Base-by-base conservation (phyloP, 768 basidiomycete species). In the Termitomyces eurrhizus region DNA sequence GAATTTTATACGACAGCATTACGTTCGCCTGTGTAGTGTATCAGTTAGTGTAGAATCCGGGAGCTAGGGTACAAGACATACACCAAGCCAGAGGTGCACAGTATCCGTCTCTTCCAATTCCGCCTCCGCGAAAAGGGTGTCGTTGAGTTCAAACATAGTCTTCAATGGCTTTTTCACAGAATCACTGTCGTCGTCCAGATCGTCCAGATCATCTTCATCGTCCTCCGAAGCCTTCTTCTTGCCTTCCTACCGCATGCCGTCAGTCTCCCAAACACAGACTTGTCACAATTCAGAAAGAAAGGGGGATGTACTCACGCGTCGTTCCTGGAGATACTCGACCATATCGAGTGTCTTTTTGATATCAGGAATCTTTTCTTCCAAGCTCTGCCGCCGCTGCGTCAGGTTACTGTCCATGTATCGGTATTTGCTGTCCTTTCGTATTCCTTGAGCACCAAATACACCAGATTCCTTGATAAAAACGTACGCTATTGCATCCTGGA, bases 361-460 rank as follows among this genome's bases (percentile, higher is more conserved):
- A 72, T 99, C 97, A 0, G 96, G 95, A 41, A 98, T 95, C 80
- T 99, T 98, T 62, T 93, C 91, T 66, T 95, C 90, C 5, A 98
- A 80, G 18, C 89, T 85, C 55, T 81, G 81, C 56, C 90, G 81
- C 50, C 95, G 83, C 68, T 93, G 89, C 7, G 86, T 78, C 53
- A 95, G 78, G 70, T 86, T 95, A 16, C 85, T 77, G 66, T 98
- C 96, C 96, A 99, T 98, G 76, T 96, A 98, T 53, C 92, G 90
- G 79, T 99, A 98, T 80, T 99, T 98, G 67, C 96, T 99, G 77
- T 69, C 72, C 79, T 79, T 80, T 74, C 74, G 64, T 66, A 51
- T 62, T 63, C 64, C 56, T 70, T 67, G 45, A 69, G 61, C 64
- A 62, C 37, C 52, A 62, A 48, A 52, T 42, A 48, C 9, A 64